phyloP scores from a whole-genome alignment of 257 asterid genomes.

The Penstemon davidsonii region DNA sequence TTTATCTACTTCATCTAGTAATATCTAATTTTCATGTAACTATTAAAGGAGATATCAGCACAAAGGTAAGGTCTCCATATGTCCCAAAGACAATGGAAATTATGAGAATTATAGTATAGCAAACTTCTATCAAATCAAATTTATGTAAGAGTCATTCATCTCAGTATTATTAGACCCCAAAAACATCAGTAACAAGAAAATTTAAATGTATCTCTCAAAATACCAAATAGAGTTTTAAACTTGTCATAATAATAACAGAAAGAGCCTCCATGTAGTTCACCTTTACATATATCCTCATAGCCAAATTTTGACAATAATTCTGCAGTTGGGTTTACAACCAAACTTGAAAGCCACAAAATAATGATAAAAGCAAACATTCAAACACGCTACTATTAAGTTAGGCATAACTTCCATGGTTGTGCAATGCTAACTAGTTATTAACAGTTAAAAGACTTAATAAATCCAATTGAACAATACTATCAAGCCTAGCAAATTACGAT shows the following conservation, averaged over 20 bases:
- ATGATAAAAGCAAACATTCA: too few relatives aligned
- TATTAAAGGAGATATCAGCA: too few relatives aligned
- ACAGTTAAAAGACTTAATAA: too few relatives aligned
- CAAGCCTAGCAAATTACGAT: background rate
- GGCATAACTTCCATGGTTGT: too few relatives aligned
- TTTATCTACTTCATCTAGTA: too few relatives aligned
- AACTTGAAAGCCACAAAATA: too few relatives aligned
- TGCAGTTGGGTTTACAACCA: background rate
- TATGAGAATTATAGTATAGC: background rate
- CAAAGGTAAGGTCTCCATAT: too few relatives aligned
- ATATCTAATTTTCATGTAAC: too few relatives aligned
- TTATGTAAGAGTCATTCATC: background rate
- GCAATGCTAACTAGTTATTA: too few relatives aligned
- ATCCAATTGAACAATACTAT: too few relatives aligned
- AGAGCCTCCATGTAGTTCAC: background rate
- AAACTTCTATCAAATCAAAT: background rate
- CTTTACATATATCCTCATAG: background rate
- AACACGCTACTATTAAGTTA: too few relatives aligned
- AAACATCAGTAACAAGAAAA: background rate
- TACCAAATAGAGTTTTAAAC: background rate
- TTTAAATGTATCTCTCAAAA: background rate
- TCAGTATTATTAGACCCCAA: background rate
- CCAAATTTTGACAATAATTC: constrained; percentile 2
- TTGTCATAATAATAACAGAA: background rate
- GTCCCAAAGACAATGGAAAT: background rate